Evolutionary conservation across 441 rosid genomes (phyloP).

Genomic region (Omphalea diandra): DNA sequence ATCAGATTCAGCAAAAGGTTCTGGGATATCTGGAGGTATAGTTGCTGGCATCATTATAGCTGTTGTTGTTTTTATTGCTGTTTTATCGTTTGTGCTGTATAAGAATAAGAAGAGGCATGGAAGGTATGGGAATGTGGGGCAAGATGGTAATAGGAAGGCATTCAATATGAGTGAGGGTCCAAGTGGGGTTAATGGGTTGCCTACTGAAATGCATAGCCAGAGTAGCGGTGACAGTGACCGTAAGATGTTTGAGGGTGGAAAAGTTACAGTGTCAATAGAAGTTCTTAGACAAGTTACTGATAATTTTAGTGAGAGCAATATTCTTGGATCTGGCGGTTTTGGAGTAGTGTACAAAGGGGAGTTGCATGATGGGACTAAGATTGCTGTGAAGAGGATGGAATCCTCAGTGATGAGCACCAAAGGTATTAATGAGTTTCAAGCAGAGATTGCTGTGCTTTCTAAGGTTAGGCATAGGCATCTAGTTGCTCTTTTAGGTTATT

Average conservation of each 20-base stretch:
- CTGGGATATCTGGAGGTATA: slow-evolving; percentile 38
- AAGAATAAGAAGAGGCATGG: slow-evolving; percentile 40
- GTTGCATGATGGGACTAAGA: slow-evolving; percentile 52
- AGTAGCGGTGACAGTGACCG: slow-evolving; percentile 59
- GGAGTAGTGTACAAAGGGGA: slow-evolving; percentile 88
- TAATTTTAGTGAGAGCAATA: slow-evolving; percentile 61
- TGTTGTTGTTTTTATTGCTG: slow-evolving; percentile 45
- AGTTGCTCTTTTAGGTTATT: slow-evolving; percentile 81
- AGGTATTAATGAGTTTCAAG: slow-evolving; percentile 78
- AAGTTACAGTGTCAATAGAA: slow-evolving; percentile 58
- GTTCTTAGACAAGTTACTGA: slow-evolving; percentile 72
- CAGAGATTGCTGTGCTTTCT: slow-evolving; percentile 83
- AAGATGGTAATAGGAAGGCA: slow-evolving; percentile 42
- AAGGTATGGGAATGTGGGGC: slow-evolving; percentile 42
- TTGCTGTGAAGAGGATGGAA: slow-evolving; percentile 93
- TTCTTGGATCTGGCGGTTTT: slow-evolving; percentile 88
- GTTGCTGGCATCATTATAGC: slow-evolving; percentile 51
- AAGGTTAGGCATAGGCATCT: slow-evolving; percentile 90
- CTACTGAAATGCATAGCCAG: slow-evolving; percentile 49
- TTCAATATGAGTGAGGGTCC: slow-evolving; percentile 35
- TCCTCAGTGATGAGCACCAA: slow-evolving; percentile 52
- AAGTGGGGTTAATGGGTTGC: slow-evolving; percentile 33
- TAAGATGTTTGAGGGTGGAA: slow-evolving; percentile 59
- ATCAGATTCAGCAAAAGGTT: not conserved
- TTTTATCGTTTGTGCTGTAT: slow-evolving; percentile 53